Conservation (phyloP, 345 rosid genomes). For the Euclidium syriacum region DNA sequence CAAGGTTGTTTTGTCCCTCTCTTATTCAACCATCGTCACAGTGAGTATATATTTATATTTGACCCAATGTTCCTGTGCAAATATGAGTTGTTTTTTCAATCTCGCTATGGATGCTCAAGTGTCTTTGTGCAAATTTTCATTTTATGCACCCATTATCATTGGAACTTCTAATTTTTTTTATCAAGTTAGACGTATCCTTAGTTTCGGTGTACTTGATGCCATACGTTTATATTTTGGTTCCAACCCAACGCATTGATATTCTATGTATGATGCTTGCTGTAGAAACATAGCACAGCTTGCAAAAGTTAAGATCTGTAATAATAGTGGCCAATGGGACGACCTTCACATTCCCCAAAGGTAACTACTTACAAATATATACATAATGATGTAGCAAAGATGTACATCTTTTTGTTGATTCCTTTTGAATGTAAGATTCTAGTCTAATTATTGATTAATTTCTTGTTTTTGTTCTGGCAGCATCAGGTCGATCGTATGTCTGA, state of each 20-base stretch:
- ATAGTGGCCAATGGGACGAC: constrained; percentile 54
- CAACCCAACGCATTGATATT: not conserved
- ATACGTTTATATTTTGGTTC: not conserved
- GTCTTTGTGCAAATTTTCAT: too few species aligned
- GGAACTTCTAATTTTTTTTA: too few species aligned
- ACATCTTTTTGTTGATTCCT: not conserved
- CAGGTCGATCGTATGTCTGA: constrained; percentile 80
- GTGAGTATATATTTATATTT: constrained; percentile 35
- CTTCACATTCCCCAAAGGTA: constrained; percentile 53
- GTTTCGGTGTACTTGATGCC: not conserved
- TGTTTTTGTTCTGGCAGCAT: constrained; percentile 41
- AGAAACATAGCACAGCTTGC: constrained; percentile 81
- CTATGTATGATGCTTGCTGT: constrained; percentile 17
- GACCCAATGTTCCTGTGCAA: not conserved
- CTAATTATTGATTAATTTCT: not conserved
- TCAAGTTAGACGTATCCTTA: not conserved
- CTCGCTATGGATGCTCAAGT: too few species aligned
- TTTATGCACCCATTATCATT: too few species aligned
- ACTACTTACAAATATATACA: not conserved
- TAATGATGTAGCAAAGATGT: too few species aligned
- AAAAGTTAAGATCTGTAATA: constrained; percentile 60
- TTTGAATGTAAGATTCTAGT: not conserved
- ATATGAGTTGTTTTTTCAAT: not conserved
- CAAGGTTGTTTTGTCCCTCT: constrained; percentile 88
- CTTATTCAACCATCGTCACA: constrained; percentile 56